Evolutionary conservation across 1,139 yeast species (phyloP), one percentile per base, ranked within the genome.

Genomic region (Saccharomyces hybrid): DNA sequence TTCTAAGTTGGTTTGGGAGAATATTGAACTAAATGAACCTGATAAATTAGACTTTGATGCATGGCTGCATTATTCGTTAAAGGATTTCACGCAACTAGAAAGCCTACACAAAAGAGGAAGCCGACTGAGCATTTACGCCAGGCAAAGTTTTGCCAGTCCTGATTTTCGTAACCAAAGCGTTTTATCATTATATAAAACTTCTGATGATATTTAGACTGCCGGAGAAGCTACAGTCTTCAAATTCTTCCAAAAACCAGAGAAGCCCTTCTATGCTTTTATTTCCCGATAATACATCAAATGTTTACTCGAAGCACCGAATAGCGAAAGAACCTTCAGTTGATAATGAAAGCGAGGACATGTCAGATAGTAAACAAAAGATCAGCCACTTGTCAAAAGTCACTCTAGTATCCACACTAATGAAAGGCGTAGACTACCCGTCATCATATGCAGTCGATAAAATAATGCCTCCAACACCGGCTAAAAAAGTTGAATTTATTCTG

Each of bases 401-500:
- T 26, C 59, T 61, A 46, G 57, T 69, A 9, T 66, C 71, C 46
- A 63, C 65, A 27, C 61, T 68, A 7, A 68, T 73, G 27, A 65
- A 70, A 52, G 72, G 69, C 20, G 58, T 68, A 3, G 66, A 66
- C 51, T 57, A 69, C 61, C 67, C 75, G 60, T 60, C 66, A 42
- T 59, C 74, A 70, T 74, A 84, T 28, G 71, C 75, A 55, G 75
- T 81, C 20, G 64, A 68, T 53, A 60, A 67, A 46, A 75, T 82
- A 52, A 68, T 82, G 6, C 90, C 93, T 1, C 80, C 85, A 4
- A 83, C 90, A 0, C 90, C 90, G 0, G 83, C 82, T 1, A 83
- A 79, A 64, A 83, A 80, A 59, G 78, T 83, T 78, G 85, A 81
- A 47, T 71, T 69, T 46, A 65, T 69, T 29, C 56, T 73, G 31